These are phyloP conservation scores for Rhizopogon vinicolor DNA, from an alignment of 768 basidiomycete genomes.

Conservation along the genomic window DNA sequence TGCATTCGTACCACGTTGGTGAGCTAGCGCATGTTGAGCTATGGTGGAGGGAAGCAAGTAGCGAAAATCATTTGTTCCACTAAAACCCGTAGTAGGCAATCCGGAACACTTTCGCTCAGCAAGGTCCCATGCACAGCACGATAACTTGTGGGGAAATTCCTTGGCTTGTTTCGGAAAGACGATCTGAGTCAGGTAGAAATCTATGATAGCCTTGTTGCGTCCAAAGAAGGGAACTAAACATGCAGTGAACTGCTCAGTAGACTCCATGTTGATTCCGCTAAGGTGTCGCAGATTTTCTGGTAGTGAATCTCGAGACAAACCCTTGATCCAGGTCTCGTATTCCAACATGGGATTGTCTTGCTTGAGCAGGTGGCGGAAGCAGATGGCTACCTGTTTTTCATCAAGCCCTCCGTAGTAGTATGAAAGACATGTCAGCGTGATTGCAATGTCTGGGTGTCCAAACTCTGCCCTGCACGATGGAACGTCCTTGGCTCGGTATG, in stretches of 20 bases:
- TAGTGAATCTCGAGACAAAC: conserved; percentile 9
- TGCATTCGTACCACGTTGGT: conserved; percentile 41
- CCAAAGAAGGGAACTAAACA: conserved; percentile 31
- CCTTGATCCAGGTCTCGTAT: conserved; percentile 37
- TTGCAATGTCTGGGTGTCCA: conserved; percentile 46
- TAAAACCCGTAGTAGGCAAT: conserved; percentile 43
- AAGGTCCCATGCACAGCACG: conserved; percentile 51
- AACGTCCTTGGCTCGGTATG: conserved; percentile 48
- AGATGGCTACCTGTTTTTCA: conserved; percentile 29
- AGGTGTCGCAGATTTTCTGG: conserved; percentile 27
- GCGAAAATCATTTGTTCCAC: conserved; percentile 51
- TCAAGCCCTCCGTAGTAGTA: conserved; percentile 47
- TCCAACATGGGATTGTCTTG: conserved; percentile 36
- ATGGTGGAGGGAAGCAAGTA: conserved; percentile 16
- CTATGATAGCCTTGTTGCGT: conserved; percentile 33
- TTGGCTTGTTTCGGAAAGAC: conserved; percentile 50
- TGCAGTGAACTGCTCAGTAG: conserved; percentile 24
- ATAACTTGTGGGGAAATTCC: conserved; percentile 42
- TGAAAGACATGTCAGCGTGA: conserved; percentile 40
- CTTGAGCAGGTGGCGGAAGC: conserved; percentile 34
- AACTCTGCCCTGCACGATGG: conserved; percentile 45
- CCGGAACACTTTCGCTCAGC: conserved; percentile 29
- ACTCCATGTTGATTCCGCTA: conserved; percentile 39
- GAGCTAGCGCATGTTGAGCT: conserved; percentile 25
- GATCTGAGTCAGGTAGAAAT: conserved; percentile 41